Evolutionary conservation across 129 eudicot genomes (phyloP).

Genomic region (Flaveria ramosissima): DNA sequence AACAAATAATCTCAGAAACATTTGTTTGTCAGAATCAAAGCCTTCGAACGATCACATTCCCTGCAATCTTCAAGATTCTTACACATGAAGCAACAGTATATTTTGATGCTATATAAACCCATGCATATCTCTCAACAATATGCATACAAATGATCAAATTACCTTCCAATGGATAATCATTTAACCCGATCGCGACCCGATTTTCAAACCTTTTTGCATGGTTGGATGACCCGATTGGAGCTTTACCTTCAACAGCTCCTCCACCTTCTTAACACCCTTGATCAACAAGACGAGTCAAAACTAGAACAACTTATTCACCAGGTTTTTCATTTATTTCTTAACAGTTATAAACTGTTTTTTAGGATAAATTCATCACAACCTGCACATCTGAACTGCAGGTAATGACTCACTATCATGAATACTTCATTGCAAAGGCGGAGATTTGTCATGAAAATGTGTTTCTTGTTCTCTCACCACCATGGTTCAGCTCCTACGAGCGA

Average conservation of each 20-base stretch:
- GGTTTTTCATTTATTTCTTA: too few relatives aligned
- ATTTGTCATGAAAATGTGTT: slow-evolving; percentile 35
- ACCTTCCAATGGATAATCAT: slow-evolving; percentile 13
- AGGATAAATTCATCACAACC: too few relatives aligned
- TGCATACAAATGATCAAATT: not conserved
- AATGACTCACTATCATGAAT: slow-evolving; percentile 41
- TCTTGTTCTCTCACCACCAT: slow-evolving; percentile 44
- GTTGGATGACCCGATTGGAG: slow-evolving; percentile 41
- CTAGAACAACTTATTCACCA: slow-evolving; percentile 20
- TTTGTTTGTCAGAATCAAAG: too few relatives aligned
- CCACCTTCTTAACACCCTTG: not conserved
- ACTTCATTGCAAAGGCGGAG: slow-evolving; percentile 38
- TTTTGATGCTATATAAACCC: slow-evolving; percentile 24
- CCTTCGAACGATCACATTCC: not conserved
- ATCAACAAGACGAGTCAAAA: slow-evolving; percentile 25
- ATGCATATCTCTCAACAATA: too few relatives aligned
- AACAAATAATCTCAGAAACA: too few relatives aligned
- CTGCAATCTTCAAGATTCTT: not conserved
- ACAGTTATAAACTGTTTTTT: too few relatives aligned
- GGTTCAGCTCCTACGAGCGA: slow-evolving; percentile 53
- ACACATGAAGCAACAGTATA: slow-evolving; percentile 6
- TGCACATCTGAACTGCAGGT: not conserved
- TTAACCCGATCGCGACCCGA: not conserved
- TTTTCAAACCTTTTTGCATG: slow-evolving; percentile 33
- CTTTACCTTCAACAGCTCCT: slow-evolving; percentile 33